A percentile compares a stretch with the other conserved stretches of the same genome.
These are phyloP conservation scores for Phytophthora nicotianae DNA, from an alignment of 352 stramenopile genomes.

Conservation along the genomic window DNA sequence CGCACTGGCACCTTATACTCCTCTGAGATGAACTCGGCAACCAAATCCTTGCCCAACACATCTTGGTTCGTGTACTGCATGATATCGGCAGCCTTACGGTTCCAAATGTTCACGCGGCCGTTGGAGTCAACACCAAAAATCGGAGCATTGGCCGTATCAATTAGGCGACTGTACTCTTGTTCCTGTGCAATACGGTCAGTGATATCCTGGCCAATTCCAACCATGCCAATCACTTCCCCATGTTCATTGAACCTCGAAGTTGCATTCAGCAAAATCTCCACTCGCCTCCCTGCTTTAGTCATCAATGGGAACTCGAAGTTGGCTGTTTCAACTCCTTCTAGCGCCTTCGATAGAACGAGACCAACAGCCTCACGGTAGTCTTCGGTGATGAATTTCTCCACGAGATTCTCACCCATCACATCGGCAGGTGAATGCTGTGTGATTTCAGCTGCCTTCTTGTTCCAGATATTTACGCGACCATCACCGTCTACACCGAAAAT, in stretches of 20 bases:
- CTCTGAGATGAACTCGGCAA: slow-evolving; percentile 75
- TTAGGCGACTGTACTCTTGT: slow-evolving; percentile 54
- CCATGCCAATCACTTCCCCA: slow-evolving; percentile 58
- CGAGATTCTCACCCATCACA: slow-evolving; percentile 63
- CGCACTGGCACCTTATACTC: slow-evolving; percentile 46
- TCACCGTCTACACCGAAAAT: slow-evolving; percentile 86
- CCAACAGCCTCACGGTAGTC: slow-evolving; percentile 60
- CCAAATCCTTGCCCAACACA: slow-evolving; percentile 75
- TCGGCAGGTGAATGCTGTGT: slow-evolving; percentile 74
- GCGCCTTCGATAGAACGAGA: slow-evolving; percentile 52
- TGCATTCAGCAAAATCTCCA: slow-evolving; percentile 57
- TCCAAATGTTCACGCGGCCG: slow-evolving; percentile 78
- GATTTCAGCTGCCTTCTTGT: slow-evolving; percentile 70
- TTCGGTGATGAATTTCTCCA: slow-evolving; percentile 65
- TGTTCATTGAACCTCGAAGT: slow-evolving; percentile 64
- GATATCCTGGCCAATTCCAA: not conserved
- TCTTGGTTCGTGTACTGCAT: slow-evolving; percentile 87
- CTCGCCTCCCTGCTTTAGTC: not conserved
- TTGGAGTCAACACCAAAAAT: slow-evolving; percentile 74
- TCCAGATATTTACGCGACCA: slow-evolving; percentile 74
- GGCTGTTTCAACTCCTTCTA: slow-evolving; percentile 52
- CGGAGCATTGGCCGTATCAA: slow-evolving; percentile 72
- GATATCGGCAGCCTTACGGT: slow-evolving; percentile 83
- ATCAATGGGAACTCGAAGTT: slow-evolving; percentile 78
- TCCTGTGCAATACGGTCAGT: not conserved